Conservation (phyloP, 495 filamentous ascomycete genomes). For the Neurospora tetraspora region DNA sequence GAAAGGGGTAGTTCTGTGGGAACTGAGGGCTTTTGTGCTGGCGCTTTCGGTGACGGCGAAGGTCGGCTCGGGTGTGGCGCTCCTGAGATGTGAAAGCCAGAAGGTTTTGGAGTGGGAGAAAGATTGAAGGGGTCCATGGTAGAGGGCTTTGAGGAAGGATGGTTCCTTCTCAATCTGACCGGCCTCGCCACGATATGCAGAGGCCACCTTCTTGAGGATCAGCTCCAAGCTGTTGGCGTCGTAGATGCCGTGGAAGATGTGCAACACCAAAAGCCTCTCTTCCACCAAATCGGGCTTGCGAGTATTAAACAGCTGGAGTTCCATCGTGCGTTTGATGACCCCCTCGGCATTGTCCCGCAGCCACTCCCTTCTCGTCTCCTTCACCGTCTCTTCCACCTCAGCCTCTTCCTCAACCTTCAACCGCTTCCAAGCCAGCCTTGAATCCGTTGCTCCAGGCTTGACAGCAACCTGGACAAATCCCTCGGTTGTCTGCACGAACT, state of each 20-base stretch:
- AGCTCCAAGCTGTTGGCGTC: conserved; percentile 71
- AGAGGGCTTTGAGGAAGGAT: conserved; percentile 41
- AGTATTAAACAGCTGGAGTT: conserved; percentile 25
- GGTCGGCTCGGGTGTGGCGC: conserved; percentile 24
- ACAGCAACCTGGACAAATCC: conserved; percentile 63
- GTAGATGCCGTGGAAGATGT: conserved; percentile 80
- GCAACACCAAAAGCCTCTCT: conserved; percentile 39
- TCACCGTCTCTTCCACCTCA: conserved; percentile 5
- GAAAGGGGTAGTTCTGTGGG: conserved; percentile 15
- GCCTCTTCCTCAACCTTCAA: conserved; percentile 11
- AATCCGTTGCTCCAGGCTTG: conserved; percentile 34
- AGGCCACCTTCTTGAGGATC: conserved; percentile 48
- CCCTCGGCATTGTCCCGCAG: neutral
- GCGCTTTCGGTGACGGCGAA: conserved; percentile 7
- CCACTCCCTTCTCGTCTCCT: conserved; percentile 28
- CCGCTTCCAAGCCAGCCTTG: neutral
- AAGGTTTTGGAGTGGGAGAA: conserved; percentile 48
- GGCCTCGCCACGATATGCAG: conserved; percentile 25
- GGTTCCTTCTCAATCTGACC: conserved; percentile 15
- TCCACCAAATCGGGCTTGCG: conserved; percentile 24
- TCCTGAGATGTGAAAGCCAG: conserved; percentile 53
- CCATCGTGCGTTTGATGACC: conserved; percentile 15
- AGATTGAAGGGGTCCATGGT: conserved; percentile 48
- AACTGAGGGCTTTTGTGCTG: conserved; percentile 5
- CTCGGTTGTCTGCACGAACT: conserved; percentile 54